Conservation (phyloP, 345 rosid species). For the Eucalyptus rudis region DNA sequence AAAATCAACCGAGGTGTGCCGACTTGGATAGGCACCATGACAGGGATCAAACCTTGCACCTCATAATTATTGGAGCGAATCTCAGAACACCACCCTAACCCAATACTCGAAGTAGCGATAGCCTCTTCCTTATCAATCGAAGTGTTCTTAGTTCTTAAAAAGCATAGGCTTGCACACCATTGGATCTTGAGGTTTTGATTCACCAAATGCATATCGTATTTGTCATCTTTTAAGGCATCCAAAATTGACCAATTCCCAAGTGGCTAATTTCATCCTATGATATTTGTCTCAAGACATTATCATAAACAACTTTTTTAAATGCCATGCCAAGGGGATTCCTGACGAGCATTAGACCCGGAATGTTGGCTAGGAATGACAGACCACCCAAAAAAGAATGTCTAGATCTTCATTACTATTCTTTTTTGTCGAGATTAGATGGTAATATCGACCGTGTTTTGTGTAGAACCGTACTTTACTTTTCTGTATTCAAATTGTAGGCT, state of each 20-base stretch:
- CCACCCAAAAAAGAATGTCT: neutral
- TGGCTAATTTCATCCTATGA: neutral
- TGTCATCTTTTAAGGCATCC: neutral
- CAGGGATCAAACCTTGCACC: neutral
- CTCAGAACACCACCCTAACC: neutral
- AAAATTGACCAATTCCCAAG: neutral
- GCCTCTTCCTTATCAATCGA: neutral
- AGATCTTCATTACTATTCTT: neutral
- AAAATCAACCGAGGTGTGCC: neutral
- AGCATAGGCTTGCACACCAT: neutral
- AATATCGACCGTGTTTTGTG: neutral
- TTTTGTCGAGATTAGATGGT: neutral
- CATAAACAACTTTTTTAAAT: too few species aligned
- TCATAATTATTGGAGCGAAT: neutral
- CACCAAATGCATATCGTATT: neutral
- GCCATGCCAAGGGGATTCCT: neutral
- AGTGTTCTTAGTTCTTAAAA: neutral
- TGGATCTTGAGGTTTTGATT: neutral
- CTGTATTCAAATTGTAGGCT: neutral
- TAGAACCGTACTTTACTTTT: neutral
- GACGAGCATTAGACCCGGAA: neutral
- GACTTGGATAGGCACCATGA: neutral
- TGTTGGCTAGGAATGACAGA: neutral
- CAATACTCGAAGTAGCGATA: neutral
- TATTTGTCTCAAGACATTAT: neutral